Base-by-base conservation (phyloP, 805 yeast species). In the Hagleromyces aurorensis region DNA sequence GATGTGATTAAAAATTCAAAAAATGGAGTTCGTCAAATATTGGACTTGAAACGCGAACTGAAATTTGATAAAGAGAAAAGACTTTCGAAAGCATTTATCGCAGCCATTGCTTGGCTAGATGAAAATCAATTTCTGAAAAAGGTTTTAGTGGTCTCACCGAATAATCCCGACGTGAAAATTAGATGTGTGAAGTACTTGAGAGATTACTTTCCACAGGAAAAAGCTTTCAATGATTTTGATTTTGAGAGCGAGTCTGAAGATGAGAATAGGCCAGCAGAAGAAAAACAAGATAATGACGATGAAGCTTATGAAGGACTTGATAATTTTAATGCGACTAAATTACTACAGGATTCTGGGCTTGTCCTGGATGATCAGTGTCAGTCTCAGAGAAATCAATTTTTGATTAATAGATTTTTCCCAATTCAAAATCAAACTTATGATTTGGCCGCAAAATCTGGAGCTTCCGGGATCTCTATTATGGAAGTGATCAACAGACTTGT, bases 391-490 rank as follows among this genome's bases (percentile, higher is more conserved):
- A 34, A 40, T 17, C 34, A 36, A 13, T 30, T 46, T 13, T 17
- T 50, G 1, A 45, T 69, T 29, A 81, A 79, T 48, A 51, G 64
- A 8, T 63, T 75, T 31, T 78, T 67, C 40, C 87, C 94, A 0
- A 38, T 76, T 0, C 76, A 73, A 21, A 70, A 65, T 37, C 94
- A 84, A 50, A 53, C 82, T 0, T 73, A 61, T 46, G 73, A 72
- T 29, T 34, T 65, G 4, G 66, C 75, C 1, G 46, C 50, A 5
- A 41, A 54, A 1, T 36, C 63, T 4, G 72, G 67, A 0, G 43
- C 47, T 0, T 48, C 52, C 0, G 95, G 94, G 0, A 57, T 72
- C 1, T 65, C 86, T 0, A 67, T 79, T 0, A 73, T 74, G 59
- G 75, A 70, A 5, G 46, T 82, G 1, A 55, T 65, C 4, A 55